Conservation (phyloP, 1,284 basidiomycete species). For the Malassezia caprae region DNA sequence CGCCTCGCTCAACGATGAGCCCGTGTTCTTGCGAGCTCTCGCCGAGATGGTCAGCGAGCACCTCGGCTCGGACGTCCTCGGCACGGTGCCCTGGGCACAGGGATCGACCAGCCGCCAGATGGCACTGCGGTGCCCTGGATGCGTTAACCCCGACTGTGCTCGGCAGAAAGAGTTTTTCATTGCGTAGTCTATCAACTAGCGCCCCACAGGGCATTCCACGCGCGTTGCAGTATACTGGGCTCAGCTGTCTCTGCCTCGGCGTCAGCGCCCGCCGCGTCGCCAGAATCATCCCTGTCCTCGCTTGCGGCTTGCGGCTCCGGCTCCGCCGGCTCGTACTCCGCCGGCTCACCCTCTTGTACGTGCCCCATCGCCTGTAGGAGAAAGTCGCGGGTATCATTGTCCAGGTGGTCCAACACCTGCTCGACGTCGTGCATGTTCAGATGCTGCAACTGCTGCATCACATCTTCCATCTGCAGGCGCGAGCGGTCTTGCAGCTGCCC, state of each 20-base stretch:
- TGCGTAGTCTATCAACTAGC: background rate
- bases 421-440: slow-evolving; percentile 10
- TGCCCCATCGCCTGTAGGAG: background rate
- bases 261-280: background rate
- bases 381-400: slow-evolving; percentile 28
- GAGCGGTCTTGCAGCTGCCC: slow-evolving; percentile 15
- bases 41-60: slow-evolving; percentile 85
- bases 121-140: slow-evolving; percentile 80
- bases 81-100: slow-evolving; percentile 32
- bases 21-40: slow-evolving; percentile 88
- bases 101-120: slow-evolving; percentile 64
- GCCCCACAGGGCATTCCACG: slow-evolving; percentile 15
- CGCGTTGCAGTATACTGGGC: slow-evolving; percentile 10
- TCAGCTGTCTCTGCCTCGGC: background rate
- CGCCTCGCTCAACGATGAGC: slow-evolving; percentile 93
- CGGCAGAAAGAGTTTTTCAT: slow-evolving; percentile 77
- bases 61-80: slow-evolving; percentile 50
- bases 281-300: background rate
- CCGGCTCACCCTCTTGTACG: background rate
- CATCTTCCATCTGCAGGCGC: background rate
- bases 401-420: slow-evolving; percentile 29
- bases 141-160: slow-evolving; percentile 74
- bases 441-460: slow-evolving; percentile 13
- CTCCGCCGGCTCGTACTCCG: background rate
- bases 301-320: background rate